Conservation (phyloP, 176 grass and related monocot species). For the maize (Zea mays) region Zm-B73-REFERENCE-NAM-5.0 NC_050105.1:138727001-138727500, state of each 20-base stretch:
- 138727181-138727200: background rate
- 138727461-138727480: background rate
- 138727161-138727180: slow-evolving; percentile 14
- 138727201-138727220: no score
- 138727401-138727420: background rate
- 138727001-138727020: slow-evolving; percentile 63
- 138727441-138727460: background rate
- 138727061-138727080: slow-evolving; percentile 90
- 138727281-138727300: background rate
- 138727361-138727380: background rate
- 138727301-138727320: slow-evolving; percentile 24
- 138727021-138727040: slow-evolving; percentile 82
- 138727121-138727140: slow-evolving; percentile 61
- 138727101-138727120: slow-evolving; percentile 88
- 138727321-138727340: no score
- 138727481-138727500: background rate
- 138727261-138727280: slow-evolving; percentile 32
- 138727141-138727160: no score
- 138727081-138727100: slow-evolving; percentile 86
- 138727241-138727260: no score
- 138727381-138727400: slow-evolving; percentile 15
- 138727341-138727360: no score
- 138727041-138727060: slow-evolving; percentile 79
- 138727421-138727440: background rate
- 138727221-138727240: background rate